Evolutionary conservation across 2,329 filamentous ascomycete species (phyloP), one percentile per base, ranked within the genome.

Genomic region (Colletotrichum liaoningense): DNA sequence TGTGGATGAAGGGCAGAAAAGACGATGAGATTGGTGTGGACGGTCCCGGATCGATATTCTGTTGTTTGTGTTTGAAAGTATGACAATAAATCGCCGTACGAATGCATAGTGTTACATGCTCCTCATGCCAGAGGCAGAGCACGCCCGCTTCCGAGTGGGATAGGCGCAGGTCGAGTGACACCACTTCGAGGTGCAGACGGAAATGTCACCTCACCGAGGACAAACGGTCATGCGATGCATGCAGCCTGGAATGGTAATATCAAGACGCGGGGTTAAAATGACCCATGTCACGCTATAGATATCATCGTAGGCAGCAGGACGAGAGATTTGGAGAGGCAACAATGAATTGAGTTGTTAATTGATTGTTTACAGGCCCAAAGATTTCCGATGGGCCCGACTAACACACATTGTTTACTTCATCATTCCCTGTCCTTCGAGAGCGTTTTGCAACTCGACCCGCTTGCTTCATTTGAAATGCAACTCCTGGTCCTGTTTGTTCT

Each of bases 391-490:
- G 35, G 56, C 59, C n/a, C 30, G 55, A 67, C 60, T 38, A 33
- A 62, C 69, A 73, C 28, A 55, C 35, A 55, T 46, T 49, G 38
- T 60, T 46, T 35, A 16, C 55, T 26, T 35, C 1, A 22, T 56
- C 60, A 49, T 60, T 46, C 33, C 46, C 38, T 65, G 14, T 52
- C 59, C 49, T 33, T 49, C 14, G 42, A 63, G 28, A 19, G 70
- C 68, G 60, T 28, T 52, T 22, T 56, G 67, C 59, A 64, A 70
- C 42, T 70, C 28, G 58, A 62, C 22, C 68, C 8, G 42, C 26
- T 55, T 71, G 71, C 62, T 63, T 62, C 35, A 62, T 63, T 33
- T 62, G 55, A 65, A 62, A 66, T 71, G 62, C 71, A 71, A 73
- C 60, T 56, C 71, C 60, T 62, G 52, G 62, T 71, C 62, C 67